Evolutionary conservation across 169 alveolate genomes (phyloP), one percentile per base, ranked within the genome.

Genomic region (Cryptosporidium baileyi): DNA sequence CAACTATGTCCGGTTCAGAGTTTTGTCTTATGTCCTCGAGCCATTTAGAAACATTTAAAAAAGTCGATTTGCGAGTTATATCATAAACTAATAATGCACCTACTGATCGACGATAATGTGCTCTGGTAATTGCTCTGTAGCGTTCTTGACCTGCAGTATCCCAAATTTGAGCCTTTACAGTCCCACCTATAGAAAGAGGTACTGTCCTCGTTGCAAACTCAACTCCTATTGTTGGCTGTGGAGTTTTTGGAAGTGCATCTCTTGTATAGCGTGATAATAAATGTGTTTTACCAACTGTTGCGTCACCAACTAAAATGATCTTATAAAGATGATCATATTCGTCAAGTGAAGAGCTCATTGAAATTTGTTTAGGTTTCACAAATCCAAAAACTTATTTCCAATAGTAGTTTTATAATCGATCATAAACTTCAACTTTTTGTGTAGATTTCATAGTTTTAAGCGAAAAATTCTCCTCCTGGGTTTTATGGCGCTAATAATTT

Each of bases 131-230:
- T 67, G 98, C 95, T 62, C 97, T 90, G 88, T 95, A 96, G 45
- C 98, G 94, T 88, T 96, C 98, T 63, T 96, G 98, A 2, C 98
- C 98, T 32, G 98, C 98, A 1, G 98, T 95, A 79, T 96, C 98
- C 95, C 97, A 90, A 32, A 94, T 95, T 94, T 96, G 97, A 13
- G 98, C 98, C 81, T 95, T 95, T 52, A 96, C 97, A 36, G 96
- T 95, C 26, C 99, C 99, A 15, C 99, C 99, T 60, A 92, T 94
- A 32, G 97, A 96, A 45, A 96, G 92, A 15, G 98, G 98, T 24
- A 98, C 98, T 15, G 98, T 95, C 60, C 98, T 95, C 0, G 99
- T 97, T 22, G 99, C 99, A 88, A 98, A 98, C 89, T 98, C 99
- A 17, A 98, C 99, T 63, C 99, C 99, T 52, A 98, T 97, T 38